phyloP scores from a whole-genome alignment of 345 rosid species.

The Boechera divaricarpa region DNA sequence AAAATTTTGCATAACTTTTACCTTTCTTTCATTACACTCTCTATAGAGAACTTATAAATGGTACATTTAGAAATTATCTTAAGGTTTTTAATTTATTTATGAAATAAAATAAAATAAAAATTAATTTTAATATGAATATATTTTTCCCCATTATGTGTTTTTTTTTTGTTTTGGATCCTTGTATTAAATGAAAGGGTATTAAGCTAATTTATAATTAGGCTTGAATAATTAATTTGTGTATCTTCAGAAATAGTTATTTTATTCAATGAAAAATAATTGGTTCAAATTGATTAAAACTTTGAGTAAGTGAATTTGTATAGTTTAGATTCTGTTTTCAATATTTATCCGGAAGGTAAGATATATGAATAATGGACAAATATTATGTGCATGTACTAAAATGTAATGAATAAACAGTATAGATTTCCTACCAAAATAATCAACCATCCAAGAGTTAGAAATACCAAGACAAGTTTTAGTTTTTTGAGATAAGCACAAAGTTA shows the following conservation, averaged over 20 bases:
- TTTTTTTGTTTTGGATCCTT: no score
- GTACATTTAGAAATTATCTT: neutral
- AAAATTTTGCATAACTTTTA: no score
- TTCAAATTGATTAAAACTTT: neutral
- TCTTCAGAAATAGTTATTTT: neutral
- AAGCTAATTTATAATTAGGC: neutral
- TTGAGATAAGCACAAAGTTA: neutral
- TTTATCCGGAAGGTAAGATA: neutral
- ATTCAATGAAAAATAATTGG: neutral
- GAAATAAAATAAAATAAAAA: neutral
- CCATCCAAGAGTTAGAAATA: conserved; percentile 17
- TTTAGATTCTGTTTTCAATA: neutral
- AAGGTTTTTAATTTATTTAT: neutral
- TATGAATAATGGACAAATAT: conserved; percentile 3
- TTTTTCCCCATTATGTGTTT: neutral
- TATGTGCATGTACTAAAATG: neutral
- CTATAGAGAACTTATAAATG: neutral
- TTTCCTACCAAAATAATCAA: neutral
- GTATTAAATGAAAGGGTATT: neutral
- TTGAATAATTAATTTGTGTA: neutral
- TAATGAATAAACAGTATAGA: neutral
- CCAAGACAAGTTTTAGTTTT: neutral
- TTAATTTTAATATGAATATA: neutral
- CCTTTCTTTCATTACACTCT: neutral
- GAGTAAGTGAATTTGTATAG: neutral